Evolutionary conservation across 352 stramenopile species (phyloP), one percentile per base, ranked within the genome.

Genomic region (Globisporangium polare): DNA sequence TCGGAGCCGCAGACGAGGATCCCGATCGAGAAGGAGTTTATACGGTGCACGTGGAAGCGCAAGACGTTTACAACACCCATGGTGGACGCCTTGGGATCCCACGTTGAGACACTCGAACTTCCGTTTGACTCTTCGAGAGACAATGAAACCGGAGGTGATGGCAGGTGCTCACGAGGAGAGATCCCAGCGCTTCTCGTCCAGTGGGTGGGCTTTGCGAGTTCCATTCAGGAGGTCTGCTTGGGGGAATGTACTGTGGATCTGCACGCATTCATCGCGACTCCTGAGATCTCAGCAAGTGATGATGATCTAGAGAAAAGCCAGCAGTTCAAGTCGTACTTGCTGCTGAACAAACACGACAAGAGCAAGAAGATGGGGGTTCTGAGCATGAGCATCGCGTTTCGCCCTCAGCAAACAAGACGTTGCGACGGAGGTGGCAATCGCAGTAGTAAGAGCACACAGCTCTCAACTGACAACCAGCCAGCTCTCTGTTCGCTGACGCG

Each of bases 161-260:
- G 41, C 5, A 31, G 18, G n/a, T n/a, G n/a, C 10, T 37, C 39
- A 13, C 22, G 54, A 43, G 41, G 13, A 24, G 37, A 12, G 24
- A 50, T 75, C 24, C 60, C 60, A 27, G 18, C 35, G 17, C 47
- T 78, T 52, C 24, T 49, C 58, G 58, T 62, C 1, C 61, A 70
- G 8, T 54, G 51, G 39, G 66, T 80, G 41, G 70, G 67, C 42
- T 41, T 66, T 15, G 65, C 58, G 1, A 66, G 63, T 49, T 56
- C 42, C 3, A 26, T 74, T 8, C 69, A 65, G 8, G 70, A 76
- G 50, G 35, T 80, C 27, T 72, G 67, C 46, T 50, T 80, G 2
- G 73, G 72, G 0, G 62, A 68, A 3, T 52, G 64, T 29, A 57
- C 41, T 5, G 20, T 80, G 1, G 65, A 76, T 46, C 8, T 72